These are phyloP conservation scores for Strobilomyces dryophilus DNA, from an alignment of 768 basidiomycete genomes.

Conservation along the genomic window DNA sequence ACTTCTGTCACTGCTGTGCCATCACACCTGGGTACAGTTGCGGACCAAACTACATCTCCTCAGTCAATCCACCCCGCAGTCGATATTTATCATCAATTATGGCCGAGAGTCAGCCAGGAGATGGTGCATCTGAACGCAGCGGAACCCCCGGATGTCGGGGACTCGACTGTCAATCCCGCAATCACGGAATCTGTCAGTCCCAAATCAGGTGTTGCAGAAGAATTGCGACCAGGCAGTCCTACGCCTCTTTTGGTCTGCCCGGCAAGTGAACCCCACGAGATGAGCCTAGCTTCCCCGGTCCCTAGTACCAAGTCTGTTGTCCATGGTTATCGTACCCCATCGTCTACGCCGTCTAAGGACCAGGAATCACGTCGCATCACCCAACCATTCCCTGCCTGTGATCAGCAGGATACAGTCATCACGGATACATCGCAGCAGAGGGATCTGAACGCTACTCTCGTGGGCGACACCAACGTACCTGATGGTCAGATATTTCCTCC, in stretches of 20 bases:
- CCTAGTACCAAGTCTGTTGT: constrained; percentile 25
- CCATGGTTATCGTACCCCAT: constrained; percentile 26
- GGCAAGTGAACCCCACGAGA: background rate
- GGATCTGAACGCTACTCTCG: constrained; percentile 48
- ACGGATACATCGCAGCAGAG: background rate
- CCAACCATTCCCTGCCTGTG: background rate
- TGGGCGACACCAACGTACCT: constrained; percentile 66
- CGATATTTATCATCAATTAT: constrained; percentile 26
- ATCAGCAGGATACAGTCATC: background rate
- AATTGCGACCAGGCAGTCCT: constrained; percentile 26
- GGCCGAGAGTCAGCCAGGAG: constrained; percentile 37
- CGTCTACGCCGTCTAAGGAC: constrained; percentile 4
- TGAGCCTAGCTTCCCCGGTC: constrained; percentile 2
- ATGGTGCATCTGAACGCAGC: constrained; percentile 30
- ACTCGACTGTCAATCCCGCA: background rate
- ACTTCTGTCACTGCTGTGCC: background rate
- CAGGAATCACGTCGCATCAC: background rate
- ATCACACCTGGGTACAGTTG: constrained; percentile 10
- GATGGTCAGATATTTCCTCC: constrained; percentile 77
- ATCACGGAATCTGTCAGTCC: background rate
- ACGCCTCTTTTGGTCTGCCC: constrained; percentile 10
- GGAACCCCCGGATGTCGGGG: background rate
- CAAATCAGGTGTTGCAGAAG: constrained; percentile 30
- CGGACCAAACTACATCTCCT: constrained; percentile 7
- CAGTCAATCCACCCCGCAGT: constrained; percentile 2